Percentiles rank a stretch among this genome's conserved stretches.
phyloP scores from a whole-genome alignment of 2,329 filamentous ascomycete species.

The Leptographium flavum region DNA sequence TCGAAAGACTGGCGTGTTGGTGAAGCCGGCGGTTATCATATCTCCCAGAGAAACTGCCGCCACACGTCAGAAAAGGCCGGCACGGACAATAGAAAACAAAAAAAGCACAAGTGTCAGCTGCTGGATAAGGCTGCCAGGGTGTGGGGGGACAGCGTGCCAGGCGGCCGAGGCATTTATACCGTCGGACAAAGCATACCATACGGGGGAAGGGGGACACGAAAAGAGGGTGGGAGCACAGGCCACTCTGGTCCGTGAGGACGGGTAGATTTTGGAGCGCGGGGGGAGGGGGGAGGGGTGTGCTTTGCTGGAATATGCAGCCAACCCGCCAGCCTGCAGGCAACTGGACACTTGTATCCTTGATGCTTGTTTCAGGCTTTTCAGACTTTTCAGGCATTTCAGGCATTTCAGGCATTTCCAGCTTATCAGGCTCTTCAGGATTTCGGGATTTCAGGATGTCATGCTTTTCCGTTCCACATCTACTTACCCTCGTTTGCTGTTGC shows the following conservation, averaged over 20 bases:
- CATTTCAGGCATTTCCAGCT: not conserved
- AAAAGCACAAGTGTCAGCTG: slow-evolving; percentile 4
- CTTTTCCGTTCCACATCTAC: not conserved
- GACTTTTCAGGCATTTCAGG: not conserved
- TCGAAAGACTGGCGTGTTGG: slow-evolving; percentile 44
- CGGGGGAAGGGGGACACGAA: slow-evolving; percentile 1
- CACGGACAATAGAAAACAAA: not conserved
- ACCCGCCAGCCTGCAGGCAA: no score
- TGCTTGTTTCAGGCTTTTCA: not conserved
- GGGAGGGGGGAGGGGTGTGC: not conserved
- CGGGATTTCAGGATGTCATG: not conserved
- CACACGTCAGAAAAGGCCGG: slow-evolving; percentile 37
- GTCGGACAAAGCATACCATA: slow-evolving; percentile 1
- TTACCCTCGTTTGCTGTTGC: slow-evolving; percentile 54
- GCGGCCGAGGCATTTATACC: not conserved
- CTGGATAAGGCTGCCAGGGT: slow-evolving; percentile 6
- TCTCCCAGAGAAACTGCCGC: slow-evolving; percentile 40
- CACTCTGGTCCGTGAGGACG: not conserved
- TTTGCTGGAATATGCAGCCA: not conserved
- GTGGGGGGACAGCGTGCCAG: slow-evolving; percentile 5
- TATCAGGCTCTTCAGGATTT: not conserved
- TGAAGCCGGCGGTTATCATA: slow-evolving; percentile 38
- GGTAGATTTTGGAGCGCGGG: not conserved
- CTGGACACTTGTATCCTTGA: no score
- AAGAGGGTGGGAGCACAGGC: not conserved